Percentiles rank a stretch among this genome's conserved stretches.
phyloP scores from a whole-genome alignment of 176 grass and related monocot genomes.

The Phyllostachys edulis region DNA sequence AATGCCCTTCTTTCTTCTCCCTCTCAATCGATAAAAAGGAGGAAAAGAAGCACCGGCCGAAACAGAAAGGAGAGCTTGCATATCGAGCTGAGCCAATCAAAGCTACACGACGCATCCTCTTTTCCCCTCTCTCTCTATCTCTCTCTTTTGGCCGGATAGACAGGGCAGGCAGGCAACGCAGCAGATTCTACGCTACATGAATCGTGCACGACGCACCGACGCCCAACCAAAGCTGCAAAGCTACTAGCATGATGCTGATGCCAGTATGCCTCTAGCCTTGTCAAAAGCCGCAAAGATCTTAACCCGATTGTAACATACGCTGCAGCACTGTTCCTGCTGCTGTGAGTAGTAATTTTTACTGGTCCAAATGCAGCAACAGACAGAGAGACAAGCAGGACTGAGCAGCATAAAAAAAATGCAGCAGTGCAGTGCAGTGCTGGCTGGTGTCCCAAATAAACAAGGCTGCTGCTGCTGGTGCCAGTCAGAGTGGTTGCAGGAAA shows the following conservation, averaged over 20 bases:
- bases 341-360: not conserved
- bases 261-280: not conserved
- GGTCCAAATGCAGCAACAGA: not conserved
- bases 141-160: not conserved
- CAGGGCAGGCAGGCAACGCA: not conserved
- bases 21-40: not conserved
- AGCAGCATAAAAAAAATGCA: not conserved
- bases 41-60: not conserved
- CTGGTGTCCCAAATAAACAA: not conserved
- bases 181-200: not conserved
- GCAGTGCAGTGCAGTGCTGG: not conserved
- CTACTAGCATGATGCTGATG: not conserved
- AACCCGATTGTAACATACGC: not conserved
- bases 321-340: not conserved
- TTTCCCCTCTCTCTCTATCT: not conserved
- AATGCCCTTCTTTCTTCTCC: not conserved
- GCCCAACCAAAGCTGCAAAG: not conserved
- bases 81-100: not conserved
- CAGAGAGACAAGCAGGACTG: not conserved
- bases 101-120: not conserved
- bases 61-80: not conserved
- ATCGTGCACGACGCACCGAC: not conserved
- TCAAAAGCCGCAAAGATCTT: slow-evolving; percentile 6
- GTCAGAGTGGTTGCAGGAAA: not conserved
- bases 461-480: not conserved